Percentiles rank a stretch among this genome's conserved stretches.
Evolutionary conservation across 2,329 filamentous ascomycete genomes (phyloP).

Genomic region (Epichloe coenophiala): DNA sequence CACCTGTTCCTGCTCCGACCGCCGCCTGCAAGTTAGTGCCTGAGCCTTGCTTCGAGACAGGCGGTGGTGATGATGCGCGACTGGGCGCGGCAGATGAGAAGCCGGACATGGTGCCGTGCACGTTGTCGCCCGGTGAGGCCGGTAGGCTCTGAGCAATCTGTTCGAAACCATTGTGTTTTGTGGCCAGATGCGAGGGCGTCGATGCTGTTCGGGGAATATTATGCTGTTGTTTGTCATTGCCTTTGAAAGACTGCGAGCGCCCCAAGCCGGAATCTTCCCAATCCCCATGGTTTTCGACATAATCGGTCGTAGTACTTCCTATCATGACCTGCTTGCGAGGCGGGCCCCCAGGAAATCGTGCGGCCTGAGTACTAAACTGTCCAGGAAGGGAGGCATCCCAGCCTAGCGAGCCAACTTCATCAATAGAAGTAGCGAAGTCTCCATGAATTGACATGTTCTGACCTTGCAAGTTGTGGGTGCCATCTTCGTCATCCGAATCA

Average conservation of each 20-base stretch:
- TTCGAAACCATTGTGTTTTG: conserved; percentile 22
- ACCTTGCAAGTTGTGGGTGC: conserved; percentile 61
- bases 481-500: conserved; percentile 90
- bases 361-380: conserved; percentile 73
- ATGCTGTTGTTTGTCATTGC: conserved; percentile 54
- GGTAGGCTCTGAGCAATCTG: conserved; percentile 50
- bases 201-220: conserved; percentile 82
- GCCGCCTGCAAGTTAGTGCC: conserved; percentile 39
- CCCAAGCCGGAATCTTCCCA: conserved; percentile 58
- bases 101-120: conserved; percentile 43
- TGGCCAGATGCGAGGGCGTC: conserved; percentile 42
- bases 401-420: conserved; percentile 54
- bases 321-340: conserved; percentile 84
- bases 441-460: conserved; percentile 56
- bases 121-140: conserved; percentile 54
- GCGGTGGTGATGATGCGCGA: conserved; percentile 37
- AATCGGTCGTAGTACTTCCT: conserved; percentile 60
- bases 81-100: conserved; percentile 61
- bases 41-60: conserved; percentile 44
- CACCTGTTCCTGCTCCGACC: conserved; percentile 14
- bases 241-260: conserved; percentile 59
- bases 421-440: conserved; percentile 55
- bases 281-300: conserved; percentile 61
- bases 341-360: conserved; percentile 65
- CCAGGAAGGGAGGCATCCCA: conserved; percentile 79